phyloP scores from a whole-genome alignment of 495 filamentous ascomycete genomes.

The Penicillium fimorum region DNA sequence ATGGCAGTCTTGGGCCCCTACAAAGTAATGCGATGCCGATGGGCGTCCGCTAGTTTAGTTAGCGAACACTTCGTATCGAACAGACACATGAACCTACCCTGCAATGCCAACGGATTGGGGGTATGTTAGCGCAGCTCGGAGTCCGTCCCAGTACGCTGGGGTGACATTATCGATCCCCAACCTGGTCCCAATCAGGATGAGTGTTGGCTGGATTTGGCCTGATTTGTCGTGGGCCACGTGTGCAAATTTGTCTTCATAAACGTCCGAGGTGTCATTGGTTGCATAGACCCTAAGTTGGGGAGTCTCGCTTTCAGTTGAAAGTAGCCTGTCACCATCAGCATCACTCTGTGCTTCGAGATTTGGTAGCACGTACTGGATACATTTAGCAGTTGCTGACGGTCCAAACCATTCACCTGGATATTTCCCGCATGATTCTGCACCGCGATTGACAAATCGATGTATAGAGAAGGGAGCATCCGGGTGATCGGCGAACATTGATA shows the following conservation, averaged over 20 bases:
- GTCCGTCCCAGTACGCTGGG: slow-evolving; percentile 84
- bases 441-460: slow-evolving; percentile 88
- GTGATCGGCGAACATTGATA: slow-evolving; percentile 86
- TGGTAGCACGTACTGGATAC: slow-evolving; percentile 74
- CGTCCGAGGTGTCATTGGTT: slow-evolving; percentile 83
- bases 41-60: slow-evolving; percentile 66
- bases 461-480: slow-evolving; percentile 88
- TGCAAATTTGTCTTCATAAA: slow-evolving; percentile 87
- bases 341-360: background rate
- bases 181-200: slow-evolving; percentile 83
- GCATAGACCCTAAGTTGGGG: slow-evolving; percentile 76
- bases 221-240: slow-evolving; percentile 64
- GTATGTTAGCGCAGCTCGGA: slow-evolving; percentile 77
- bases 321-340: slow-evolving; percentile 55
- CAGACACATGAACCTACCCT: slow-evolving; percentile 58
- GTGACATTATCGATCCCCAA: slow-evolving; percentile 93
- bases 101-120: slow-evolving; percentile 92
- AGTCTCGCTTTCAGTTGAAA: slow-evolving; percentile 59
- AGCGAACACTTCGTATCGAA: background rate
- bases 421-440: slow-evolving; percentile 85
- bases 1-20: slow-evolving; percentile 84
- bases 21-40: slow-evolving; percentile 93
- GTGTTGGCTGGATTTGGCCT: slow-evolving; percentile 70
- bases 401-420: slow-evolving; percentile 99
- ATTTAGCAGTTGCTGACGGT: slow-evolving; percentile 93